These are phyloP conservation scores for Trichoderma sp. DNA, from an alignment of 2,329 filamentous ascomycete genomes.

Conservation along the genomic window DNA sequence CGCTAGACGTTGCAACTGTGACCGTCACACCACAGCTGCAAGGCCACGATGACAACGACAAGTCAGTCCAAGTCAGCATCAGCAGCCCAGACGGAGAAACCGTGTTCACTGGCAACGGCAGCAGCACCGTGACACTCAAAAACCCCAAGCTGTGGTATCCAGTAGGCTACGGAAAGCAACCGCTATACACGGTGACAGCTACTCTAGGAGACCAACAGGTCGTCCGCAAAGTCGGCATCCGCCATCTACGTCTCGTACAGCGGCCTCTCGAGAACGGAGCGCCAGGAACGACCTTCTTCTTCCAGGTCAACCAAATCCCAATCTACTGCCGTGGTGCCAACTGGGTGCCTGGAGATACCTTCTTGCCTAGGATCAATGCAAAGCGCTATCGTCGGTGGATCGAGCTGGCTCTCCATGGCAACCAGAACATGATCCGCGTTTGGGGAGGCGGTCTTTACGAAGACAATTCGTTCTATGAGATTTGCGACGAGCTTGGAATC, in stretches of 20 bases:
- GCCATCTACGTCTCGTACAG: slow-evolving; percentile 56
- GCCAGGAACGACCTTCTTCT: slow-evolving; percentile 57
- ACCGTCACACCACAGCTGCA: background rate
- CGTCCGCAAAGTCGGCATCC: slow-evolving; percentile 58
- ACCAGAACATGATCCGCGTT: slow-evolving; percentile 72
- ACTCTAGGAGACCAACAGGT: slow-evolving; percentile 36
- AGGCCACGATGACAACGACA: background rate
- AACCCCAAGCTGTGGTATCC: slow-evolving; percentile 68
- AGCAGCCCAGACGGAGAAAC: background rate
- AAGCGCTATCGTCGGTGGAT: slow-evolving; percentile 68
- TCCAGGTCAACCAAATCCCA: slow-evolving; percentile 67
- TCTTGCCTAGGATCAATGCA: slow-evolving; percentile 61
- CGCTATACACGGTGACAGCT: slow-evolving; percentile 62
- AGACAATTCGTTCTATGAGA: slow-evolving; percentile 62
- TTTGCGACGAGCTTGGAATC: slow-evolving; percentile 63
- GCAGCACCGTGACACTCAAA: slow-evolving; percentile 21
- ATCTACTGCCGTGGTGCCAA: slow-evolving; percentile 73
- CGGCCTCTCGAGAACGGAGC: slow-evolving; percentile 57
- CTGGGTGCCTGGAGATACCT: slow-evolving; percentile 76
- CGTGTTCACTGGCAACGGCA: background rate
- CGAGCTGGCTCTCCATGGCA: slow-evolving; percentile 65
- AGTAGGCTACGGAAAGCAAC: slow-evolving; percentile 65
- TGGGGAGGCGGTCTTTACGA: slow-evolving; percentile 72
- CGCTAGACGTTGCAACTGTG: background rate
- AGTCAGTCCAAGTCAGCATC: background rate